Percentiles rank a stretch among this genome's conserved stretches.
These are phyloP conservation scores for Tolypocladium pustulatum DNA, from an alignment of 2,329 filamentous ascomycete genomes.

Conservation along the genomic window DNA sequence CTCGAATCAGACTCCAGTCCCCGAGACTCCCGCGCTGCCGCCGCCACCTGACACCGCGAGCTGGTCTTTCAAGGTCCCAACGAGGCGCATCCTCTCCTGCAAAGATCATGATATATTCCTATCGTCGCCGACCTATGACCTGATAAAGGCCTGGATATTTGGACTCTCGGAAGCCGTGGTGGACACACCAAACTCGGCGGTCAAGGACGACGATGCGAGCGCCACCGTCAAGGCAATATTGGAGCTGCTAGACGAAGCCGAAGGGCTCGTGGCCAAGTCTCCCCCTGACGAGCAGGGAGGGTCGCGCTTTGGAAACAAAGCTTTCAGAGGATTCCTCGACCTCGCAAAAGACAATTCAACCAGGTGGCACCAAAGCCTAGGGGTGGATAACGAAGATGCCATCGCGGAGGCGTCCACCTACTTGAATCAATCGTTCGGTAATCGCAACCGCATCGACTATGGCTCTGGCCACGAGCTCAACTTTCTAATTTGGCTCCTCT, in stretches of 20 bases:
- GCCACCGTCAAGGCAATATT: constrained; percentile 53
- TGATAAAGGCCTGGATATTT: constrained; percentile 80
- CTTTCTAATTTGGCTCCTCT: constrained; percentile 94
- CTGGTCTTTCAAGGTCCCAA: constrained; percentile 55
- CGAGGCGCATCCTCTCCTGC: constrained; percentile 69
- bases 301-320: constrained; percentile 89
- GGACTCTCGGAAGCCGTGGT: constrained; percentile 72
- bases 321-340: constrained; percentile 75
- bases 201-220: constrained; percentile 46
- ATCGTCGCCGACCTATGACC: constrained; percentile 60
- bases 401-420: constrained; percentile 69
- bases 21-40: constrained; percentile 65
- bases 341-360: constrained; percentile 45
- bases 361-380: constrained; percentile 55
- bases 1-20: constrained; percentile 52
- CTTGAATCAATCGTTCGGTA: constrained; percentile 75
- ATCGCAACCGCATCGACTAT: constrained; percentile 82
- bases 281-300: constrained; percentile 80
- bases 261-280: constrained; percentile 53
- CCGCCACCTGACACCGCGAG: constrained; percentile 51
- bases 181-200: constrained; percentile 55
- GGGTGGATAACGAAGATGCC: constrained; percentile 39
- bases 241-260: constrained; percentile 57
- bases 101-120: constrained; percentile 76
- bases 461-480: constrained; percentile 96